Conservation (phyloP, 306 rosid species). For the Inga oerstediana region DNA sequence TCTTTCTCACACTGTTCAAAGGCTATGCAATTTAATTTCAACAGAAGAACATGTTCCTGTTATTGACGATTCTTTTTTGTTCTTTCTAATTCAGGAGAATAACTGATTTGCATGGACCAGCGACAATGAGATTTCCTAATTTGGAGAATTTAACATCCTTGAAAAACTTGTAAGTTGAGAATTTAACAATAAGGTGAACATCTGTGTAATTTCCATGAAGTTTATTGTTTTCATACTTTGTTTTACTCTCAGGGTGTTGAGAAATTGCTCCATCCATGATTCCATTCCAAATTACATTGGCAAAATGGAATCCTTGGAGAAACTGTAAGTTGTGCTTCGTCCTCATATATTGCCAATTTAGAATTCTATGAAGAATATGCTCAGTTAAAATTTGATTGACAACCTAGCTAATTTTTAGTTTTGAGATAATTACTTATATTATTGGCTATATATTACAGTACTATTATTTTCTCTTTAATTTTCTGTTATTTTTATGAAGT, state of each 20-base stretch:
- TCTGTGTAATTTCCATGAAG: neutral
- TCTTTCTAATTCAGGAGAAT: neutral
- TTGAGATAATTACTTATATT: too few species aligned
- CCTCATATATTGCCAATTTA: neutral
- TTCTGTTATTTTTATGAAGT: too few species aligned
- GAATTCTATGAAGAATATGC: too few species aligned
- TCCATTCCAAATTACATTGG: conserved; percentile 49
- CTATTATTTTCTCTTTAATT: too few species aligned
- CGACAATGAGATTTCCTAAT: conserved; percentile 39
- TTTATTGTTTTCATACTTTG: neutral
- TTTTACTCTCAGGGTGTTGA: conserved; percentile 57
- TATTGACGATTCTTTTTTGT: neutral
- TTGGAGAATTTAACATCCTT: conserved; percentile 37
- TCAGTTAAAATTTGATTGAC: too few species aligned
- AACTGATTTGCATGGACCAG: conserved; percentile 17
- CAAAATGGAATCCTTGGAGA: neutral
- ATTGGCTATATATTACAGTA: too few species aligned
- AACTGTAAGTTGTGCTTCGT: conserved; percentile 55
- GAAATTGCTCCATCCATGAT: conserved; percentile 71
- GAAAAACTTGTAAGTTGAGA: conserved; percentile 48
- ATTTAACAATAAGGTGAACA: neutral
- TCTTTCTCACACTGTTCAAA: neutral
- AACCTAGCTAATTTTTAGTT: too few species aligned
- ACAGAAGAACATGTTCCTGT: neutral
- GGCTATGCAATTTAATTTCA: conserved; percentile 1